Conservation (phyloP, 345 rosid genomes). For the Eucalyptus tenuipes region DNA sequence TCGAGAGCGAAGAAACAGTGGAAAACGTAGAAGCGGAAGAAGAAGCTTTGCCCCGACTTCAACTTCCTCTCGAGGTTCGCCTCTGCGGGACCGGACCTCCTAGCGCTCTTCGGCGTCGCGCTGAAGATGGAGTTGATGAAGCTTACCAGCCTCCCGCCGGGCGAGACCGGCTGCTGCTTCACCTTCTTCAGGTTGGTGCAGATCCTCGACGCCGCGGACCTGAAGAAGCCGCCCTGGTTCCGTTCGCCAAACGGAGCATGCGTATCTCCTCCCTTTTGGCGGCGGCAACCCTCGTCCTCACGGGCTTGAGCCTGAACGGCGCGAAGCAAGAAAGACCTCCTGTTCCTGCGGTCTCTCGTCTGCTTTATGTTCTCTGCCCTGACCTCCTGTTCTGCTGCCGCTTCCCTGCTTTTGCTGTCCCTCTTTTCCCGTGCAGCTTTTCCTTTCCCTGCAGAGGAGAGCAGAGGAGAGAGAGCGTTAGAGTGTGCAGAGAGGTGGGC, state of each 20-base stretch:
- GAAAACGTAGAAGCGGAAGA: slow-evolving; percentile 37
- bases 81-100: background rate
- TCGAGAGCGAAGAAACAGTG: slow-evolving; percentile 62
- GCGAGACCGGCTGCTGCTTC: slow-evolving; percentile 83
- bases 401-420: too few species aligned
- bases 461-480: too few species aligned
- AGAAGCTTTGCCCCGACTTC: slow-evolving; percentile 23
- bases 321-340: slow-evolving; percentile 13
- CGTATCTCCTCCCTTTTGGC: slow-evolving; percentile 2
- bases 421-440: too few species aligned
- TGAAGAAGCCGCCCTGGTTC: slow-evolving; percentile 19
- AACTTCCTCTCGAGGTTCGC: slow-evolving; percentile 3
- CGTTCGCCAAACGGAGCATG: slow-evolving; percentile 20
- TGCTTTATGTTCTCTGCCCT: too few species aligned
- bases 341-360: too few species aligned
- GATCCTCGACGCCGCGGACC: slow-evolving; percentile 35
- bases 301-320: slow-evolving; percentile 26
- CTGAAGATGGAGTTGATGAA: slow-evolving; percentile 66
- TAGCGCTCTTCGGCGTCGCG: slow-evolving; percentile 9
- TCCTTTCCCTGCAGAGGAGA: too few species aligned
- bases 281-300: slow-evolving; percentile 25
- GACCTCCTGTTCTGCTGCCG: too few species aligned
- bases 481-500: too few species aligned
- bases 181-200: slow-evolving; percentile 39
- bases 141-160: slow-evolving; percentile 46